Evolutionary conservation across 768 basidiomycete species (phyloP), one percentile per base, ranked within the genome.

Genomic region (Leucosporidium creatinivorum): DNA sequence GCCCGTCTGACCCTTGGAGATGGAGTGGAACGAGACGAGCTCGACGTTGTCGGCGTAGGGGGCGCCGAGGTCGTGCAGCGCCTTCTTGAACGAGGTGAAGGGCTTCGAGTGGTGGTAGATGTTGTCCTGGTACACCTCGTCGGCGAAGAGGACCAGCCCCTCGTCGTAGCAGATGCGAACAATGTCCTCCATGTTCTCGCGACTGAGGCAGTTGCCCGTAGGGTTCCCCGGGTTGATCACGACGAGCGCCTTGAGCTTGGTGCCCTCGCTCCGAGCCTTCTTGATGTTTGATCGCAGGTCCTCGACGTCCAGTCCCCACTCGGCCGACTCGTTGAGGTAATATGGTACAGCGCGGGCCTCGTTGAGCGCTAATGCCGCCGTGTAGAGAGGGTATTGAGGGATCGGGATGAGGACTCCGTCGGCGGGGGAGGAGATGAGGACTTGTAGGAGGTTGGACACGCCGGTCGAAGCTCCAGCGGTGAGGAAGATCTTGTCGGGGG

Each of bases 151-250:
- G 26, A 94, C 88, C 65, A 99, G 85, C 10, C 82, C 81, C 79
- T 97, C 81, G 72, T 88, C 82, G 76, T 93, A 89, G 79, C 92
- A 94, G 15, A 98, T 79, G 31, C 85, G 79, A n/a, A 96, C 85
- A 65, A 99, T 83, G 58, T 83, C 80, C 65, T 82, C 80, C 82
- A 92, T 89, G 26, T 88, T 89, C 33, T 78, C 71, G 66, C 84
- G 81, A 70, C 86, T 84, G 17, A 99, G 84, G 60, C 94, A 83
- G 6, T 87, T 85, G 51, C 94, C 96, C 0, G 96, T 98, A 26
- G 96, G 94, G 80, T 98, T 99, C 28, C 94, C 94, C 0, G 94
- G 94, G 81, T 99, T 99, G 83, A 99, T 98, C 75, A 99, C 85
- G 69, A 98, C 94, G 65, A 99, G 84, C 8, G 88, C 92, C 74